Evolutionary conservation across 176 grass and related monocot genomes (phyloP).

Genomic region (Carex scoparia): DNA sequence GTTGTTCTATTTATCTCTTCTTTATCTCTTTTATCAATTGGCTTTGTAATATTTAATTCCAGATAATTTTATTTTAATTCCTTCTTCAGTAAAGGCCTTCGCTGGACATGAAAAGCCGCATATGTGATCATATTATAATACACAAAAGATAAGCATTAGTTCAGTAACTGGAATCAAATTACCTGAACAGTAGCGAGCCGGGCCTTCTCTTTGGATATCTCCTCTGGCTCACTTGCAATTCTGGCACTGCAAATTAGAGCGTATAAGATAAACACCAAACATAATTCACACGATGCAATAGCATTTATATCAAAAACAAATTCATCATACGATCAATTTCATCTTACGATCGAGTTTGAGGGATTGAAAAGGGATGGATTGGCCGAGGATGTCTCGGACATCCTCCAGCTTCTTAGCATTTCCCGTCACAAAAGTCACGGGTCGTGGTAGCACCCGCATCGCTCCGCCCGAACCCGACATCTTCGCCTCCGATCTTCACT

Average conservation of each 20-base stretch:
- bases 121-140: not conserved
- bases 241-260: constrained; percentile 57
- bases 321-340: not conserved
- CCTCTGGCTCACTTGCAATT: constrained; percentile 90
- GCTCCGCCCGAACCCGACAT: constrained; percentile 40
- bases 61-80: not conserved
- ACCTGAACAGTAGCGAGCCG: constrained; percentile 73
- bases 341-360: constrained; percentile 79
- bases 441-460: constrained; percentile 57
- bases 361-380: constrained; percentile 84
- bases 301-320: not conserved
- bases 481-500: not conserved
- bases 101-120: not conserved
- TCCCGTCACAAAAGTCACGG: constrained; percentile 90
- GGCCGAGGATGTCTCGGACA: constrained; percentile 69
- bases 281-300: not conserved
- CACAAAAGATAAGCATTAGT: not conserved
- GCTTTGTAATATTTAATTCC: not conserved
- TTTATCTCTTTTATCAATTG: not conserved
- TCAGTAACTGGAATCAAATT: constrained; percentile 3
- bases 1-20: not conserved
- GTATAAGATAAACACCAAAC: not conserved
- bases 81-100: not conserved
- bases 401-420: constrained; percentile 99
- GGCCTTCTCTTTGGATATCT: constrained; percentile 96